A percentile compares a stretch with the other conserved stretches of the same genome.
Evolutionary conservation across 2,329 filamentous ascomycete genomes (phyloP).

Genomic region (Neonectria magnoliae): DNA sequence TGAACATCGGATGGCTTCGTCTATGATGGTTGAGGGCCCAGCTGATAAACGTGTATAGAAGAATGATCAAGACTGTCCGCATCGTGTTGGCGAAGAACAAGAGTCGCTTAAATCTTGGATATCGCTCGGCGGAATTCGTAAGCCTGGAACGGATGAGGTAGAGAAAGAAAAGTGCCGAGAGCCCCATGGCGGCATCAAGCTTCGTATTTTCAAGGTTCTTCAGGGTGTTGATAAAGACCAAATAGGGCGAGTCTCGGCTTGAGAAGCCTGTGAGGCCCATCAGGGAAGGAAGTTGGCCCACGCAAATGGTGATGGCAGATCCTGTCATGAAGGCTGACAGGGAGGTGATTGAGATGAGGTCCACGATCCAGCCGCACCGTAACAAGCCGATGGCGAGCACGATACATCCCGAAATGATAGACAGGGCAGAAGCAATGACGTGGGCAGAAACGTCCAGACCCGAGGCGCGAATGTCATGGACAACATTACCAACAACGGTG

Average conservation of each 20-base stretch:
- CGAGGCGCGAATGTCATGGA: constrained; percentile 68
- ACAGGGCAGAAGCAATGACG: constrained; percentile 80
- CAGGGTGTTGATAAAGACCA: constrained; percentile 84
- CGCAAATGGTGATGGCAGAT: constrained; percentile 87
- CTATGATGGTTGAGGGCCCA: constrained; percentile 82
- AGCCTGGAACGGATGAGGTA: constrained; percentile 78
- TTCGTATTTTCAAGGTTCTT: constrained; percentile 73
- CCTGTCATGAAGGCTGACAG: constrained; percentile 98
- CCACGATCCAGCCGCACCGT: constrained; percentile 88
- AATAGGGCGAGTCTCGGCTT: constrained; percentile 81
- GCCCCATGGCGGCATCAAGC: constrained; percentile 86
- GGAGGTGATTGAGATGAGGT: constrained; percentile 89
- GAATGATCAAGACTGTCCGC: constrained; percentile 88
- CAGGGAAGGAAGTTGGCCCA: constrained; percentile 83
- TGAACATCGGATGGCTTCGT: constrained; percentile 72
- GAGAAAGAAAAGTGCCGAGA: constrained; percentile 82
- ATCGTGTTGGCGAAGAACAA: constrained; percentile 94
- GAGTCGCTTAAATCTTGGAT: constrained; percentile 74
- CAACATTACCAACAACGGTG: constrained; percentile 85
- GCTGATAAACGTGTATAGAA: constrained; percentile 92
- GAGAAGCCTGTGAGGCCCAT: constrained; percentile 82
- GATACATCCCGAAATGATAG: constrained; percentile 80
- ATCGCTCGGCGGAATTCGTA: constrained; percentile 72
- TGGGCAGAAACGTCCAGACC: constrained; percentile 69
- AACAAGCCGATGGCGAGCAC: constrained; percentile 82